These are phyloP conservation scores for Boletus edulis DNA, from an alignment of 768 basidiomycete genomes.

Conservation along the genomic window DNA sequence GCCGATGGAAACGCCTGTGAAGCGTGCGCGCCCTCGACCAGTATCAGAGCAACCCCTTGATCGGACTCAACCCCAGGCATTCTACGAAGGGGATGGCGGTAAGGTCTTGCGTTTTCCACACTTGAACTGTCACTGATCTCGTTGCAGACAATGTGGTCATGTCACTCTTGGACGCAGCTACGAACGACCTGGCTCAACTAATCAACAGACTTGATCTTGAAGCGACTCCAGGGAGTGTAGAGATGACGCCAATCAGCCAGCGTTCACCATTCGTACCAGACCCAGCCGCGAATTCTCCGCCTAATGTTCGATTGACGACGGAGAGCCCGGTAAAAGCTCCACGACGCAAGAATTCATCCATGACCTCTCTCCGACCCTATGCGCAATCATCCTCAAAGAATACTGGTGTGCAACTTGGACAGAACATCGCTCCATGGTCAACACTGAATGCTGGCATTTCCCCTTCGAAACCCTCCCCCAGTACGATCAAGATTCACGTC, in stretches of 20 bases:
- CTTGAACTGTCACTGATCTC: background rate
- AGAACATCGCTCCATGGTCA: slow-evolving; percentile 66
- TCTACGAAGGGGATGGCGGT: slow-evolving; percentile 51
- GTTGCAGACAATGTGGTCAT: slow-evolving; percentile 48
- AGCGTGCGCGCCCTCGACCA: slow-evolving; percentile 51
- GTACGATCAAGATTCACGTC: slow-evolving; percentile 18
- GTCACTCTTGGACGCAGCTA: slow-evolving; percentile 74
- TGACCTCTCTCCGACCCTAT: slow-evolving; percentile 52
- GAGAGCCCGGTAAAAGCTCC: slow-evolving; percentile 39
- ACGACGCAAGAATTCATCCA: slow-evolving; percentile 39
- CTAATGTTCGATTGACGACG: slow-evolving; percentile 24
- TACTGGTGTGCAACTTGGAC: slow-evolving; percentile 37
- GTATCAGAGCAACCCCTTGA: slow-evolving; percentile 63
- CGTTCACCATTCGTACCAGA: slow-evolving; percentile 19
- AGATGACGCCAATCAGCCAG: slow-evolving; percentile 41
- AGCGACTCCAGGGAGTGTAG: slow-evolving; percentile 64
- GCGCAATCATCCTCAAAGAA: slow-evolving; percentile 31
- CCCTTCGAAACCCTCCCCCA: slow-evolving; percentile 33
- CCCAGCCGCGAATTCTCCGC: slow-evolving; percentile 28
- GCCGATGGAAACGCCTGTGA: slow-evolving; percentile 32
- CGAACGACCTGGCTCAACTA: slow-evolving; percentile 73
- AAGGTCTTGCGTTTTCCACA: background rate
- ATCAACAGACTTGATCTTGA: slow-evolving; percentile 81
- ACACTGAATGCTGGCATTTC: slow-evolving; percentile 40
- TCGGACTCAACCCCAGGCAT: slow-evolving; percentile 44